Evolutionary conservation across 768 basidiomycete species (phyloP), one percentile per base, ranked within the genome.

Genomic region (Phanerodontia chrysosporium): DNA sequence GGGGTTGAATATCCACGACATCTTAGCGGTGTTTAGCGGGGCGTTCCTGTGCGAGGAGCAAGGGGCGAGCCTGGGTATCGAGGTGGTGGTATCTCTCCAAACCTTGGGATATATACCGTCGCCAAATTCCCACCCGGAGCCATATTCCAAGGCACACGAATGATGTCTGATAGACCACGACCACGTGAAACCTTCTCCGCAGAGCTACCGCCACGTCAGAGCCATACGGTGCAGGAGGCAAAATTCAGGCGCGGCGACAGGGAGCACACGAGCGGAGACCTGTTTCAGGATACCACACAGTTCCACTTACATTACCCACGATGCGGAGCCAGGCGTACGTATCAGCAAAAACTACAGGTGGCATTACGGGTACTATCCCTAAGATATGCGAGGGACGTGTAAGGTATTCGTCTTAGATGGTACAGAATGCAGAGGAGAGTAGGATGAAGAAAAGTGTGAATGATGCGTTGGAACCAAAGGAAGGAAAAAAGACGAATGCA

Each of bases 1-100:
- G 35, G 74, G 73, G 68, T 82, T 81, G 66, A 74, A 70, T n/a
- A 88, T 66, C 87, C 86, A 87, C 42, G 86, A 88, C 88, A 89
- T 89, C n/a, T n/a, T n/a, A 25, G 25, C 24, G 22, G 48, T 49
- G 25, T 16, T 25, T n/a, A n/a, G n/a, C n/a, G n/a, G n/a, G n/a
- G n/a, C 5, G 48, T 28, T 25, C 9, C 2, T 8, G 39, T 10
- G 39, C 25, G 48, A 14, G 6, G 48, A 27, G 13, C 48, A 49
- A n/a, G 6, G 28, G 49, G 27, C 51, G 51, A 55, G 16, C n/a
- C n/a, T 24, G 39, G 35, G 21, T 30, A 42, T 32, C 24, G 35
- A 22, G 49, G 49, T 48, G 46, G 49, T 61, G 54, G 55, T 51
- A 45, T 58, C 49, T 36, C 54, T 49, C 44, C 21, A 44, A 49